Percentiles rank a stretch among this genome's conserved stretches.
Conservation (phyloP, 495 filamentous ascomycete genomes). For the Tuber melanosporum region DNA sequence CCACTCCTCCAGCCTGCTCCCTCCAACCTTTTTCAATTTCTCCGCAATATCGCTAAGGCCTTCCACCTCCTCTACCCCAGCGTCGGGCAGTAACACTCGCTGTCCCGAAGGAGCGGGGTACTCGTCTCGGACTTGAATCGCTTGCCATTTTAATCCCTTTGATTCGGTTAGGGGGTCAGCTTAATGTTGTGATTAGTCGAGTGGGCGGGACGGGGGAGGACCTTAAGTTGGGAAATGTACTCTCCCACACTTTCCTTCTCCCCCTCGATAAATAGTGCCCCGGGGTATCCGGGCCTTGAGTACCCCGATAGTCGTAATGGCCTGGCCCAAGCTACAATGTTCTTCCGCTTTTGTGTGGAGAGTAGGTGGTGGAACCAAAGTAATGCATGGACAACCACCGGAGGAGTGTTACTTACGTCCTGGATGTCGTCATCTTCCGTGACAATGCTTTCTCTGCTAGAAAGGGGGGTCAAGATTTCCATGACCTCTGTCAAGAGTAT, state of each 20-base stretch:
- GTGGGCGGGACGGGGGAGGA: neutral
- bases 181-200: neutral
- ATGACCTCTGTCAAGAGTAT: conserved; percentile 2
- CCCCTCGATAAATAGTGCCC: conserved; percentile 1
- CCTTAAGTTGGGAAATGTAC: conserved; percentile 7
- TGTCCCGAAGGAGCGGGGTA: neutral
- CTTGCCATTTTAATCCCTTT: conserved; percentile 9
- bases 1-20: conserved; percentile 2
- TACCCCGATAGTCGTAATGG: conserved; percentile 1
- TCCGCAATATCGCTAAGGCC: conserved; percentile 5
- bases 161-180: neutral
- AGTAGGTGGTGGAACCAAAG: conserved; percentile 10
- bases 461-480: neutral
- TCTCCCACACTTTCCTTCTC: conserved; percentile 6
- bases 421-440: neutral
- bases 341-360: neutral
- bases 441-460: neutral
- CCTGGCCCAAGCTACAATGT: conserved; percentile 1
- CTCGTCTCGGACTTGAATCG: conserved; percentile 7
- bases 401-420: neutral
- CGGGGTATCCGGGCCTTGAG: conserved; percentile 2
- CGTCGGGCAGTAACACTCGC: neutral
- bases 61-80: conserved; percentile 2
- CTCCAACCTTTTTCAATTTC: neutral
- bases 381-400: neutral